These are phyloP conservation scores for Funneliformis mosseae DNA, from an alignment of 192 early-diverging fungal species.

Conservation along the genomic window DNA sequence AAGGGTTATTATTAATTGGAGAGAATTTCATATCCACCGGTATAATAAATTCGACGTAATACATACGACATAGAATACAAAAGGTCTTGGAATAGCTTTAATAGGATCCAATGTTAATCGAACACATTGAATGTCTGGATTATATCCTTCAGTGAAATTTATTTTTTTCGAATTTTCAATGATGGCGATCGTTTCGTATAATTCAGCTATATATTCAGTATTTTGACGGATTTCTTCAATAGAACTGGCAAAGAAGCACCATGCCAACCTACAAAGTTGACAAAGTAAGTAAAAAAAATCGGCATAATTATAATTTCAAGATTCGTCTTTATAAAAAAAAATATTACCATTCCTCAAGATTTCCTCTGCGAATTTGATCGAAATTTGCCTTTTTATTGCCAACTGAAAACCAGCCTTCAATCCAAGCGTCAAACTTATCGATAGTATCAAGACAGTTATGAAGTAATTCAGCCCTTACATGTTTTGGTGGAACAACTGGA, in stretches of 20 bases:
- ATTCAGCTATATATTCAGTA: constrained; percentile 40
- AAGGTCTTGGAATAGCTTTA: constrained; percentile 56
- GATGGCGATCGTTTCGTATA: constrained; percentile 44
- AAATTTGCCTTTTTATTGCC: background rate
- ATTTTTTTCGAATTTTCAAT: constrained; percentile 43
- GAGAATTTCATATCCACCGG: background rate
- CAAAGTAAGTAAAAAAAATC: background rate
- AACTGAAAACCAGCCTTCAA: constrained; percentile 21
- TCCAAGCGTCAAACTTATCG: constrained; percentile 3
- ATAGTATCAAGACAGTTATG: background rate
- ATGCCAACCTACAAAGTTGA: constrained; percentile 53
- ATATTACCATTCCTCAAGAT: constrained; percentile 15
- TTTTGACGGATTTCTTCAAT: constrained; percentile 41
- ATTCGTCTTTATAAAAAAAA: too few species aligned
- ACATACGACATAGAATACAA: constrained; percentile 56
- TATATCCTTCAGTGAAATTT: constrained; percentile 47
- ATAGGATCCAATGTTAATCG: constrained; percentile 59
- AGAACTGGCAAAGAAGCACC: constrained; percentile 52
- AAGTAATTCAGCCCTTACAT: background rate
- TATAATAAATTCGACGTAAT: constrained; percentile 8
- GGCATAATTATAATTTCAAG: background rate
- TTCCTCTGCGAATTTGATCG: constrained; percentile 2
- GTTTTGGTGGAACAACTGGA: background rate
- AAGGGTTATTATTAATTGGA: background rate
- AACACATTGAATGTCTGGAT: constrained; percentile 53